Conservation (phyloP, 2,329 filamentous ascomycete genomes). For the Aotearoamyces nothofagi region DNA sequence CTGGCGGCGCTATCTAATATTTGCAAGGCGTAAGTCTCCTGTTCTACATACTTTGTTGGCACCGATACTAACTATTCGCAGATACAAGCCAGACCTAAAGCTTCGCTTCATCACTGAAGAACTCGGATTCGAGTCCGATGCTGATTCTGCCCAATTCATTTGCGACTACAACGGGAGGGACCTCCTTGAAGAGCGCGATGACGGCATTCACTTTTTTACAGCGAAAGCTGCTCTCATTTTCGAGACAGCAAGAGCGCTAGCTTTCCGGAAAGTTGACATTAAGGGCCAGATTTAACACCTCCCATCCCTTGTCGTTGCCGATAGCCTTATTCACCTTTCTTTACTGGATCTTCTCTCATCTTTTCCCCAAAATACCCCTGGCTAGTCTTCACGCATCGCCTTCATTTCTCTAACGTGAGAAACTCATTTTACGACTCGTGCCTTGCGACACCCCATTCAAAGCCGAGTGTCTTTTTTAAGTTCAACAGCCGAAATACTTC, state of each 20-base stretch:
- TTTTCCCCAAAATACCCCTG: no score
- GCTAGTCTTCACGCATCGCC: no score
- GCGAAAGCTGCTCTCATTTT: constrained; percentile 61
- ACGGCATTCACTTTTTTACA: constrained; percentile 58
- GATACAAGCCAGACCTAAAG: constrained; percentile 83
- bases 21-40: constrained; percentile 74
- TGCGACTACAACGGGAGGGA: constrained; percentile 63
- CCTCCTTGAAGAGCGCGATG: constrained; percentile 62
- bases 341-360: background rate
- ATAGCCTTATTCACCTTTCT: constrained; percentile 1
- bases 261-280: constrained; percentile 84
- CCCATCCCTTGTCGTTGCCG: background rate
- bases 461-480: no score
- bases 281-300: constrained; percentile 72
- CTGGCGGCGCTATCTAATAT: constrained; percentile 82
- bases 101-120: constrained; percentile 90
- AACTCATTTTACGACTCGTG: no score
- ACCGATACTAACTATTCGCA: constrained; percentile 35
- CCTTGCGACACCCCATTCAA: no score
- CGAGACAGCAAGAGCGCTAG: constrained; percentile 54
- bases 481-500: no score
- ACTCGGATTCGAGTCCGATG: constrained; percentile 86
- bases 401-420: no score
- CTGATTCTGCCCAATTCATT: constrained; percentile 82
- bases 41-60: background rate